phyloP scores from a whole-genome alignment of 2,329 filamentous ascomycete species.

The Diaporthe australafricana region DNA sequence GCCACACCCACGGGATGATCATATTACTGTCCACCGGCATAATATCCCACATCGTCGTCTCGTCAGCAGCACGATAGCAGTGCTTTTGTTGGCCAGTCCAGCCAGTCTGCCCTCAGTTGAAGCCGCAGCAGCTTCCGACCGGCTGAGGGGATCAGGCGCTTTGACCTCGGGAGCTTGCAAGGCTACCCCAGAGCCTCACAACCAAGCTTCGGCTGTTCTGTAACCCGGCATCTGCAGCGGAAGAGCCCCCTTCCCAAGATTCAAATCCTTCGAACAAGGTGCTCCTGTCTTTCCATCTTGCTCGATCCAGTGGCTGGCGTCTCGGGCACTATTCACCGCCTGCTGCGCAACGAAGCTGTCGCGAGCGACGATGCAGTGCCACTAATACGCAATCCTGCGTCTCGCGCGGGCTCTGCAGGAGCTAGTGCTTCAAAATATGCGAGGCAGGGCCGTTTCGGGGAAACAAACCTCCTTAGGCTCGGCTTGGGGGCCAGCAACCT shows the following conservation, averaged over 20 bases:
- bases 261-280: background rate
- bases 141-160: conserved; percentile 23
- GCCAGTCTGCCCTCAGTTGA: background rate
- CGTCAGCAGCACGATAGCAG: background rate
- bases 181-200: conserved; percentile 21
- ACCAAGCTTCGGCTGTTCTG: conserved; percentile 12
- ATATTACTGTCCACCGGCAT: conserved; percentile 5
- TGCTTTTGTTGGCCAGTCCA: background rate
- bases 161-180: conserved; percentile 19
- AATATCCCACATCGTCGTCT: conserved; percentile 16
- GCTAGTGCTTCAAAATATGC: conserved; percentile 26
- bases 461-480: conserved; percentile 16
- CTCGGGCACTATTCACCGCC: background rate
- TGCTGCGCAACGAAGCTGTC: background rate
- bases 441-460: conserved; percentile 14
- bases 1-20: conserved; percentile 20
- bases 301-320: background rate
- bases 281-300: background rate
- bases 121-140: background rate
- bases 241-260: background rate
- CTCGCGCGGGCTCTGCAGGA: conserved; percentile 7
- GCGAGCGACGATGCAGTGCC: conserved; percentile 7
- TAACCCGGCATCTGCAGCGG: background rate
- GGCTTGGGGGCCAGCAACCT: background rate
- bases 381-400: conserved; percentile 8